A percentile compares a stretch with the other conserved stretches of the same genome.
Conservation (phyloP, 345 rosid species). For the Lepidium aucheri region DNA sequence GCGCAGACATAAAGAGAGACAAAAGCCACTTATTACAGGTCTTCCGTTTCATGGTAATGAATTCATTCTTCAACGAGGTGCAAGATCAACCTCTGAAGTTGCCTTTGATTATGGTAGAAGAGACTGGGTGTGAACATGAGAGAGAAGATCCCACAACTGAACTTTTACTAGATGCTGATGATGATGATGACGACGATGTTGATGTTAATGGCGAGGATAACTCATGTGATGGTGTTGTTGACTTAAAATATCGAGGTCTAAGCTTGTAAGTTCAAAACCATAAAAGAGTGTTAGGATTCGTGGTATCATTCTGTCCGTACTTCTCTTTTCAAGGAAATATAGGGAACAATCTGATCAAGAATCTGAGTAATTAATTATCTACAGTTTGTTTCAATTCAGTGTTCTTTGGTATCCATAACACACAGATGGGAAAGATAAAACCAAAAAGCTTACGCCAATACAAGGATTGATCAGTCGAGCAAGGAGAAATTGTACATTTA, state of each 20-base stretch:
- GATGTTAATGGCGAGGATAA: constrained; percentile 3
- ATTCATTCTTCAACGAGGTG: constrained; percentile 57
- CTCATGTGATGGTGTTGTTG: constrained; percentile 8
- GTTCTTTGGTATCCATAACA: not conserved
- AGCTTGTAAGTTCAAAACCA: not conserved
- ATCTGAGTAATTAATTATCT: not conserved
- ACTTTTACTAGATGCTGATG: not conserved
- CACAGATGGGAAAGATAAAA: not conserved
- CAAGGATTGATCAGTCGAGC: too few relatives aligned
- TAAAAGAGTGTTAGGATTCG: not conserved
- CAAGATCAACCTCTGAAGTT: constrained; percentile 56
- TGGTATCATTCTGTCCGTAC: not conserved
- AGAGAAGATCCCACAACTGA: constrained; percentile 20
- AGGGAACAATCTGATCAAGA: not conserved
- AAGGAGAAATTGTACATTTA: not conserved
- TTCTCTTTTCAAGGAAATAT: not conserved
- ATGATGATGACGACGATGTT: not conserved
- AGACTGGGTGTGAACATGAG: constrained; percentile 32
- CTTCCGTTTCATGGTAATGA: constrained; percentile 60
- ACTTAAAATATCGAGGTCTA: not conserved
- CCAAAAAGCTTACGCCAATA: not conserved
- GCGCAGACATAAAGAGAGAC: constrained; percentile 60
- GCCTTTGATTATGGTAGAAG: constrained; percentile 48
- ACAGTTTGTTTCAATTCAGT: not conserved
- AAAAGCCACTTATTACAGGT: constrained; percentile 58